Evolutionary conservation across 2,329 filamentous ascomycete genomes (phyloP).

Genomic region (Penicillium thymicola): DNA sequence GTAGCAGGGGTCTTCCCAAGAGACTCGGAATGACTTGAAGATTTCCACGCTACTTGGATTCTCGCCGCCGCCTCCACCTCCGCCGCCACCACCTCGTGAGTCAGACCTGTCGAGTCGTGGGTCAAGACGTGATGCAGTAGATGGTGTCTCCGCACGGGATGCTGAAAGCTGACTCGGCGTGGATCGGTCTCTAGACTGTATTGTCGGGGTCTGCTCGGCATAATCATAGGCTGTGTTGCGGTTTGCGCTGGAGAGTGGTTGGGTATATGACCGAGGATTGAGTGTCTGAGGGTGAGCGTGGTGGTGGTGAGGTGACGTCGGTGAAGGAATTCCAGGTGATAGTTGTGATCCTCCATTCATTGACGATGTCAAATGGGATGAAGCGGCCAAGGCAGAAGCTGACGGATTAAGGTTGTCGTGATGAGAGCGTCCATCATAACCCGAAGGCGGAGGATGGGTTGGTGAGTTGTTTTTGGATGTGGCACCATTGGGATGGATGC

Average conservation of each 20-base stretch:
- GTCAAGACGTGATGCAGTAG: constrained; percentile 17
- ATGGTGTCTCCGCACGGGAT: constrained; percentile 33
- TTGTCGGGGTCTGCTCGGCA: constrained; percentile 34
- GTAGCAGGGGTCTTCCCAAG: constrained; percentile 96
- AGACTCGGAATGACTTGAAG: constrained; percentile 97
- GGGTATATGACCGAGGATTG: constrained; percentile 44
- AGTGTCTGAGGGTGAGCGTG: constrained; percentile 42
- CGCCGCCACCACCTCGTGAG: constrained; percentile 25
- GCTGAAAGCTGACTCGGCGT: constrained; percentile 31
- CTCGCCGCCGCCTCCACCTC: constrained; percentile 2
- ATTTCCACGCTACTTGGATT: constrained; percentile 70
- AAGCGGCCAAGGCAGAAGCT: constrained; percentile 65
- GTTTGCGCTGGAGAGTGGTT: constrained; percentile 28
- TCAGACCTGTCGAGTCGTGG: constrained; percentile 23
- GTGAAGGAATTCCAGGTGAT: constrained; percentile 49
- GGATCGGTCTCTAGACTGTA: constrained; percentile 33
- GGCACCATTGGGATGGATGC: constrained; percentile 64
- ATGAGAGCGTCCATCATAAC: constrained; percentile 63
- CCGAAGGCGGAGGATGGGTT: constrained; percentile 63
- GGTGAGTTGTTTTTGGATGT: constrained; percentile 75
- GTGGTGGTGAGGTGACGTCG: constrained; percentile 43
- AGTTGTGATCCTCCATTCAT: constrained; percentile 62
- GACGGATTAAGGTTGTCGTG: constrained; percentile 63
- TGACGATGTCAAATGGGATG: constrained; percentile 63
- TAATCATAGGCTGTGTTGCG: constrained; percentile 37